These are phyloP conservation scores for Pezicula rhizophila DNA, from an alignment of 2,329 filamentous ascomycete species.

Conservation along the genomic window DNA sequence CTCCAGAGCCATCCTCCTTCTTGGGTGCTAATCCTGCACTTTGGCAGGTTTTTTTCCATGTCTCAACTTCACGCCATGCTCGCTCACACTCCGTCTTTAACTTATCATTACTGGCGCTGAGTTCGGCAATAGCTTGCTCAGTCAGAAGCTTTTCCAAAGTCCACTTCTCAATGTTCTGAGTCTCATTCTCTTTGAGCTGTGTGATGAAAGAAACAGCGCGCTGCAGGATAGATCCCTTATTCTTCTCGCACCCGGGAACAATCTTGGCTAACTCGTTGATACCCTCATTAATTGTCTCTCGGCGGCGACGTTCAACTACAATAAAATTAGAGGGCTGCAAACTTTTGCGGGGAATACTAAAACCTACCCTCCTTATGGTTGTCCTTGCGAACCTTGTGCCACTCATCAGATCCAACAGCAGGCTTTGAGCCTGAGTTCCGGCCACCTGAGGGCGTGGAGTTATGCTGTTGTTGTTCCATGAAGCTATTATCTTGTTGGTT, in stretches of 20 bases:
- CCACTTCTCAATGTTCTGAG: conserved; percentile 92
- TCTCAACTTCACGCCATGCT: conserved; percentile 70
- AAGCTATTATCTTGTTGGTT: conserved; percentile 24
- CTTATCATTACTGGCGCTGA: conserved; percentile 82
- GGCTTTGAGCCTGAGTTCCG: conserved; percentile 54
- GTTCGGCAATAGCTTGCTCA: conserved; percentile 82
- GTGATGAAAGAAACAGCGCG: conserved; percentile 91
- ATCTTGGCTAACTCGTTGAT: conserved; percentile 98
- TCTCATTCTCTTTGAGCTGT: conserved; percentile 89
- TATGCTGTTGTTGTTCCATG: conserved; percentile 26
- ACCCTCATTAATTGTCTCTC: conserved; percentile 97
- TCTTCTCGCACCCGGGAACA: conserved; percentile 96
- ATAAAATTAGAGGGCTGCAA: conserved; percentile 19
- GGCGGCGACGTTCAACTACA: conserved; percentile 86
- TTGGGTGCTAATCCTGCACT: conserved; percentile 48
- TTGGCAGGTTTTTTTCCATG: conserved; percentile 67
- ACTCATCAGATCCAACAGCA: conserved; percentile 90
- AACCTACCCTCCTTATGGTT: conserved; percentile 94
- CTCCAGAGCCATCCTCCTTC: conserved; percentile 32
- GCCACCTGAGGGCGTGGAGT: conserved; percentile 30
- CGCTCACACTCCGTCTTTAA: conserved; percentile 75
- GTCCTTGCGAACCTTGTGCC: conserved; percentile 95
- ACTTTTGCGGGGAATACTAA: conserved; percentile 7
- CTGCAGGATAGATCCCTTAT: conserved; percentile 94
- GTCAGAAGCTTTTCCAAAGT: conserved; percentile 85